Base-by-base conservation (phyloP, 768 basidiomycete species). In the Coprinopsis cinerea region DNA sequence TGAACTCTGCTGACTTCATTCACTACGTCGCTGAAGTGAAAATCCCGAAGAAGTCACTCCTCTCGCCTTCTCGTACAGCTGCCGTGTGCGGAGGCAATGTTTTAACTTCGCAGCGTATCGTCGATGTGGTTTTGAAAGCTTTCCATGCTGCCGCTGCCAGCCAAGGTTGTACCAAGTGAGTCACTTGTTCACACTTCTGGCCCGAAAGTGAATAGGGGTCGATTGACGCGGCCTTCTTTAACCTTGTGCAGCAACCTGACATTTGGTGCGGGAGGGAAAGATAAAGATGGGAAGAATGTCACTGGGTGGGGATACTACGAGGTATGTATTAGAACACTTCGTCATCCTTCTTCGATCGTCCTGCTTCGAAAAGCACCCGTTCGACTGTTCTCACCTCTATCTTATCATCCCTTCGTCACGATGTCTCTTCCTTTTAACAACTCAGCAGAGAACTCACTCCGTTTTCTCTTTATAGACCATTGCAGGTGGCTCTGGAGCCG, bases 61-160 rank as follows among this genome's bases (percentile, higher is more conserved):
- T 97, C 24, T 77, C 82, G 4, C 94, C 93, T 0, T 88, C 87
- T 11, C 79, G 80, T 37, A 92, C 88, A 0, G 90, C 88, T 9
- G 94, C 93, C 0, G 92, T 95, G 4, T 94, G 92, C 55, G 92
- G 88, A 25, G 93, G 93, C 10, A 97, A 96, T 61, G 92, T 94
- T 1, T 69, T 91, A 39, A 93, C 92, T 2, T 88, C 85, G 4
- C 93, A 95, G 61, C 76, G 94, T n/a, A 89, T 95, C 39, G 90
- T 94, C 2, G 94, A 97, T 61, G 92, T 94, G 2, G 88, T 97
- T 27, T 70, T 97, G 28, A 91, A 88, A 63, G 92, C 93, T 0
- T 96, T 97, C 72, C 78, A 87, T 57, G 92, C 91, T 2, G 85
- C 83, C 41, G 92, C 92, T 15, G 94, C 92, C 0, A 91, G 88